These are phyloP conservation scores for Hirschfeldia incana DNA, from an alignment of 345 rosid genomes.

Conservation along the genomic window DNA sequence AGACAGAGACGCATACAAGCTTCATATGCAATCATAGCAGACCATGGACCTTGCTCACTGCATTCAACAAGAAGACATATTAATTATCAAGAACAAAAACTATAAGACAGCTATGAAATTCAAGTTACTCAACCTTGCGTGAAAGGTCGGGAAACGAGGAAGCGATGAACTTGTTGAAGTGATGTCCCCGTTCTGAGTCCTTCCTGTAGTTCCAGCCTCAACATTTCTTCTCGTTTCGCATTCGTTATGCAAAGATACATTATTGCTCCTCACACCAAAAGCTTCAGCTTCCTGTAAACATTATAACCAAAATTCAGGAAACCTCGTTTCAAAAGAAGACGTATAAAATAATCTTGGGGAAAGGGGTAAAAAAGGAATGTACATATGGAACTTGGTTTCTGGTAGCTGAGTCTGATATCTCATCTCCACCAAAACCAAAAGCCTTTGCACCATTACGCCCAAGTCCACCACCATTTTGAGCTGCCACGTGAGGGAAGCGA, in stretches of 20 bases:
- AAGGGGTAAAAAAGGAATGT: slow-evolving; percentile 15
- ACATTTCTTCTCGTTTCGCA: slow-evolving; percentile 49
- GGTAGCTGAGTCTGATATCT: slow-evolving; percentile 59
- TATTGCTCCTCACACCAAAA: slow-evolving; percentile 40
- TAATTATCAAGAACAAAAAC: neutral
- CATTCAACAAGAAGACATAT: slow-evolving; percentile 11
- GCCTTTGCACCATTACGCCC: slow-evolving; percentile 40
- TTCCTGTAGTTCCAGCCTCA: slow-evolving; percentile 49
- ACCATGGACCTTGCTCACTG: slow-evolving; percentile 98
- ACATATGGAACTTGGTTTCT: slow-evolving; percentile 49
- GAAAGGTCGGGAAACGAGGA: slow-evolving; percentile 77
- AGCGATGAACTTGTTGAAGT: slow-evolving; percentile 45
- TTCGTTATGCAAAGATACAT: slow-evolving; percentile 39
- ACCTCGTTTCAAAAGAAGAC: neutral
- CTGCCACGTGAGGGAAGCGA: slow-evolving; percentile 36
- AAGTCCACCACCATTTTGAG: slow-evolving; percentile 25
- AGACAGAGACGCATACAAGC: slow-evolving; percentile 91
- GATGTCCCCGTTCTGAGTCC: slow-evolving; percentile 35
- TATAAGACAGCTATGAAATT: slow-evolving; percentile 16
- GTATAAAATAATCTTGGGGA: too few species aligned
- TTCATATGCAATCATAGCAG: slow-evolving; percentile 83
- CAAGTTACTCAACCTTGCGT: slow-evolving; percentile 70
- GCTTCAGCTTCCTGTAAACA: slow-evolving; percentile 52
- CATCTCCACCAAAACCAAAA: slow-evolving; percentile 40
- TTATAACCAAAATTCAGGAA: slow-evolving; percentile 1